phyloP scores from a whole-genome alignment of 225 moss, liverwort and hornwort species.

The Asterella californica region DNA sequence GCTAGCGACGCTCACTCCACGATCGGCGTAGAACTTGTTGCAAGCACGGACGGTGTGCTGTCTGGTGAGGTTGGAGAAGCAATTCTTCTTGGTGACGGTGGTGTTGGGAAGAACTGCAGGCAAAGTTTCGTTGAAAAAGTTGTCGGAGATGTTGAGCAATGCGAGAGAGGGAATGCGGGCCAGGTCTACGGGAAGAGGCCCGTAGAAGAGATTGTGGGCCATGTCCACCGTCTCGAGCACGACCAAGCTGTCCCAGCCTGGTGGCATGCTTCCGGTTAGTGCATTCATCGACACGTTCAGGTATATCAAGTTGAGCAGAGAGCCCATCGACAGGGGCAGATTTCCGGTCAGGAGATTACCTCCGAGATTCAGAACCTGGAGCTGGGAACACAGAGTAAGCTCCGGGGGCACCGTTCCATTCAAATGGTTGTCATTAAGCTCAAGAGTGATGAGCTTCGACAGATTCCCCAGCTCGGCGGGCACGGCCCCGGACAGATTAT shows the following conservation, averaged over 20 bases:
- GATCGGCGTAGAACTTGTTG: slow-evolving; percentile 56
- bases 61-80: slow-evolving; percentile 44
- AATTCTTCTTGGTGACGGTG: slow-evolving; percentile 70
- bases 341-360: slow-evolving; percentile 50
- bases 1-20: slow-evolving; percentile 28
- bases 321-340: slow-evolving; percentile 50
- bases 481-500: slow-evolving; percentile 54
- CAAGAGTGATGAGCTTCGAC: slow-evolving; percentile 33
- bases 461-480: slow-evolving; percentile 55
- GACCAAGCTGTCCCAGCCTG: slow-evolving; percentile 45
- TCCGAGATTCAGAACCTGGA: slow-evolving; percentile 49
- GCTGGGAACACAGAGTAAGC: slow-evolving; percentile 53
- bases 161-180: slow-evolving; percentile 31
- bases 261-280: slow-evolving; percentile 55
- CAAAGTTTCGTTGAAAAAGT: slow-evolving; percentile 73
- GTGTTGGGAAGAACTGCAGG: slow-evolving; percentile 46
- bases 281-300: slow-evolving; percentile 62
- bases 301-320: slow-evolving; percentile 43
- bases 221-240: slow-evolving; percentile 51
- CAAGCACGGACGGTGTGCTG: slow-evolving; percentile 62
- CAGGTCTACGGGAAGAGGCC: slow-evolving; percentile 50
- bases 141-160: slow-evolving; percentile 58
- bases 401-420: slow-evolving; percentile 48
- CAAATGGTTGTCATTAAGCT: slow-evolving; percentile 51
- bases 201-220: slow-evolving; percentile 67